Percentiles rank a stretch among this genome's conserved stretches.
These are phyloP conservation scores for Pezicula rhizophila DNA, from an alignment of 2,329 filamentous ascomycete genomes.

Conservation along the genomic window DNA sequence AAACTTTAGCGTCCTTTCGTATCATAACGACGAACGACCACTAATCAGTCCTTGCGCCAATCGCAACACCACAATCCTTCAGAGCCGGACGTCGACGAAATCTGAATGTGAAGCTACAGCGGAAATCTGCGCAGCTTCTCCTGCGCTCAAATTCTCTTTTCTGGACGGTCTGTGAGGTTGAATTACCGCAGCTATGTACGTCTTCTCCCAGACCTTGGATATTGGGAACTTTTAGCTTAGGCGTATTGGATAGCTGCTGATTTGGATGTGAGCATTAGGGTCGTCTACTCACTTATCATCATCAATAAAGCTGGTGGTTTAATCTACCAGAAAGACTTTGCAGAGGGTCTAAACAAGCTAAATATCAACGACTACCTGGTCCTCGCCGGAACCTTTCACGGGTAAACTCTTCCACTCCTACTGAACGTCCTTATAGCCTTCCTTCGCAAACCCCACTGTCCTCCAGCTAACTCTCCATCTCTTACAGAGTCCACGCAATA, in stretches of 20 bases:
- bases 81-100: neutral
- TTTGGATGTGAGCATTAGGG: constrained; percentile 48
- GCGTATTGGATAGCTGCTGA: neutral
- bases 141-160: neutral
- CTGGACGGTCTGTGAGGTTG: neutral
- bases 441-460: neutral
- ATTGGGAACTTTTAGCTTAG: neutral
- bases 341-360: constrained; percentile 79
- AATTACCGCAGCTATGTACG: constrained; percentile 6
- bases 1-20: constrained; percentile 7
- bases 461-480: constrained; percentile 6
- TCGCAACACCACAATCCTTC: neutral
- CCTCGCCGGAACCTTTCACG: constrained; percentile 94
- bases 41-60: constrained; percentile 4
- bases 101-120: neutral
- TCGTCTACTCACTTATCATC: constrained; percentile 89
- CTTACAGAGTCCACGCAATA: constrained; percentile 59
- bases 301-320: constrained; percentile 98
- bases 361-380: constrained; percentile 95
- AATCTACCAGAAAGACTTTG: constrained; percentile 92
- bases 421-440: constrained; percentile 7
- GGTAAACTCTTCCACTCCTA: constrained; percentile 43
- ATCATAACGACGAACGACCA: constrained; percentile 1
- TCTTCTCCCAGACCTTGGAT: neutral
- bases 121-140: constrained; percentile 1